Conservation (phyloP, 495 filamentous ascomycete genomes). For the Mycothermus thermophilus region DNA sequence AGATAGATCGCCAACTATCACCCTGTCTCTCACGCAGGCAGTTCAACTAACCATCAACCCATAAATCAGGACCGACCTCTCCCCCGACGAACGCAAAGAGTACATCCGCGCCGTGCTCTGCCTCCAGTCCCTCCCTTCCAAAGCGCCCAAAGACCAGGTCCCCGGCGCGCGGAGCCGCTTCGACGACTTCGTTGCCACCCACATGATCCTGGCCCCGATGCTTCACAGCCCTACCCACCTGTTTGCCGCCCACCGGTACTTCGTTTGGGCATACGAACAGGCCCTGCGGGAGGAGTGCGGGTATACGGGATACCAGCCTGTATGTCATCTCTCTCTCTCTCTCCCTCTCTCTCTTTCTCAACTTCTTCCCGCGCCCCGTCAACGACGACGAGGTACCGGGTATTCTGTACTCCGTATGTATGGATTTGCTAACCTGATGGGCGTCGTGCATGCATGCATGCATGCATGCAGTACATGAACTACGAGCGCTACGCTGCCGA, state of each 20-base stretch:
- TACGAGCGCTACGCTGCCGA: slow-evolving; percentile 28
- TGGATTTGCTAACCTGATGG: too few relatives aligned
- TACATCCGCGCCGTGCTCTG: slow-evolving; percentile 38
- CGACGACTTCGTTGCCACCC: slow-evolving; percentile 43
- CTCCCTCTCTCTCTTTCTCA: too few relatives aligned
- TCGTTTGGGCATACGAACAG: slow-evolving; percentile 48
- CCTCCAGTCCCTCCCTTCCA: slow-evolving; percentile 30
- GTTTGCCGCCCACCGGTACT: slow-evolving; percentile 57
- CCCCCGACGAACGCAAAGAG: slow-evolving; percentile 31
- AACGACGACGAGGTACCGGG: too few relatives aligned
- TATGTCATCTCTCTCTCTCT: too few relatives aligned
- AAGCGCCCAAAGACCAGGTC: slow-evolving; percentile 24
- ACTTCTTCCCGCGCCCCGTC: too few relatives aligned
- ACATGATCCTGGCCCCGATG: slow-evolving; percentile 31
- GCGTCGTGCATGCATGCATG: too few relatives aligned
- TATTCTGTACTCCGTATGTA: too few relatives aligned
- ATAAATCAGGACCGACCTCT: slow-evolving; percentile 34
- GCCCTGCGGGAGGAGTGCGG: slow-evolving; percentile 57
- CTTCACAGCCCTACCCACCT: slow-evolving; percentile 46
- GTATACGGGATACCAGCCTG: slow-evolving; percentile 39
- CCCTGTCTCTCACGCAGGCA: too few relatives aligned
- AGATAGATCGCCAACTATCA: too few relatives aligned
- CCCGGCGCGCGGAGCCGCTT: slow-evolving; percentile 37
- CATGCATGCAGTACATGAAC: slow-evolving; percentile 39
- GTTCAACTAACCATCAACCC: too few relatives aligned